A percentile compares a stretch with the other conserved stretches of the same genome.
These are phyloP conservation scores for Apiospora hydei DNA, from an alignment of 2,329 filamentous ascomycete genomes.

Conservation along the genomic window DNA sequence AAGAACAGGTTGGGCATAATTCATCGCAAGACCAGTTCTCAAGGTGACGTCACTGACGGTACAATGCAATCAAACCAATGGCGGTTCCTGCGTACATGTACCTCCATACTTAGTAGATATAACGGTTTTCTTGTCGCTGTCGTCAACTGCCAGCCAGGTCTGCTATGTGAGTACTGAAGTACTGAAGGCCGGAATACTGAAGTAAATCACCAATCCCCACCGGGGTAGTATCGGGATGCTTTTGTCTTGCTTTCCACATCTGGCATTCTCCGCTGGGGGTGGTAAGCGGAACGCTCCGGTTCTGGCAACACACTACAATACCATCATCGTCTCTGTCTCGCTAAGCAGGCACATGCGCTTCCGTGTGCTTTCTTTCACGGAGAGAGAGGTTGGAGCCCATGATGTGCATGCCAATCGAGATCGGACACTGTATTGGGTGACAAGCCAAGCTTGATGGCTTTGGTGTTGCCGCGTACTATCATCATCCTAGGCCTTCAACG, in stretches of 20 bases:
- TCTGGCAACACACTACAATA: background rate
- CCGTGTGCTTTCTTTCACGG: no score
- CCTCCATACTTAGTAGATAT: background rate
- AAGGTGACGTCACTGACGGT: background rate
- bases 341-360: background rate
- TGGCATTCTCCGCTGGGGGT: background rate
- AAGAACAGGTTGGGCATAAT: background rate
- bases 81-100: no score
- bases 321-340: background rate
- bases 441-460: background rate
- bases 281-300: background rate
- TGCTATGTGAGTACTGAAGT: background rate
- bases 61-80: background rate
- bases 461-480: background rate
- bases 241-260: slow-evolving; percentile 6
- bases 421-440: background rate
- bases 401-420: background rate
- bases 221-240: background rate
- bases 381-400: background rate
- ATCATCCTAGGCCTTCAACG: background rate
- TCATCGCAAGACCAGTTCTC: background rate
- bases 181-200: background rate
- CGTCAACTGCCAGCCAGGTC: no score
- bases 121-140: background rate
- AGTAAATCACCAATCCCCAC: background rate